These are phyloP conservation scores for Colletotrichum lini DNA, from an alignment of 2,329 filamentous ascomycete species.

Conservation along the genomic window DNA sequence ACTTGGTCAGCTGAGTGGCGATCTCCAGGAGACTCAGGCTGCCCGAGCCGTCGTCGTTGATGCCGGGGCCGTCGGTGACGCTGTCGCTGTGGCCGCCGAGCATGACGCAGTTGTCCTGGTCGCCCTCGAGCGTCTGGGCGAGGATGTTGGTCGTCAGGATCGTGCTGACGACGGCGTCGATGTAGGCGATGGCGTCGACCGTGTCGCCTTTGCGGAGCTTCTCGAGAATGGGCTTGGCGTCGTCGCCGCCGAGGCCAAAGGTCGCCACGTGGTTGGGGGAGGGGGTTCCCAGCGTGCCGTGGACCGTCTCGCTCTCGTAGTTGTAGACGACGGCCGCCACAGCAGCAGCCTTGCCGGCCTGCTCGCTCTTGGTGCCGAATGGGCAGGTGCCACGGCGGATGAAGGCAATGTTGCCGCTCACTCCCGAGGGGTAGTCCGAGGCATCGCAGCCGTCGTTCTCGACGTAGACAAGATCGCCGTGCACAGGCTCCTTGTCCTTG, in stretches of 20 bases:
- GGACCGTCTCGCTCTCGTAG: slow-evolving; percentile 73
- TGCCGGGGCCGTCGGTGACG: slow-evolving; percentile 76
- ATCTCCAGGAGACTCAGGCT: slow-evolving; percentile 74
- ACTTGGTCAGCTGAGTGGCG: slow-evolving; percentile 70
- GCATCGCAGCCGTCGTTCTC: slow-evolving; percentile 74
- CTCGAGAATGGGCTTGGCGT: slow-evolving; percentile 70
- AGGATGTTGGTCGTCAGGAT: slow-evolving; percentile 73
- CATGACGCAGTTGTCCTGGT: slow-evolving; percentile 75
- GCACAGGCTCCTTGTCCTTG: slow-evolving; percentile 69
- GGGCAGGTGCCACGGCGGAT: slow-evolving; percentile 78
- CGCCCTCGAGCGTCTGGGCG: slow-evolving; percentile 72
- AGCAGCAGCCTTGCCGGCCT: slow-evolving; percentile 79
- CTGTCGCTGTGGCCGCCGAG: slow-evolving; percentile 76
- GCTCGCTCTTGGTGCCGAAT: slow-evolving; percentile 79
- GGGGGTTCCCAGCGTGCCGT: slow-evolving; percentile 78
- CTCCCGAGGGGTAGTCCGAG: slow-evolving; percentile 72
- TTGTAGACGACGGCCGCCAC: slow-evolving; percentile 82
- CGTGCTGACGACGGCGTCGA: slow-evolving; percentile 69
- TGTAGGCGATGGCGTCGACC: slow-evolving; percentile 71
- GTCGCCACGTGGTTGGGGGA: slow-evolving; percentile 74
- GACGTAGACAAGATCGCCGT: slow-evolving; percentile 72
- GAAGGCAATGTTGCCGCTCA: slow-evolving; percentile 77
- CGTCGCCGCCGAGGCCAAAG: slow-evolving; percentile 74
- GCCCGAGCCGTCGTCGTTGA: slow-evolving; percentile 85
- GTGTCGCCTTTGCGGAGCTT: slow-evolving; percentile 66